Conservation (phyloP, 1,139 yeast species). For the Yamadazyma oceani region DNA sequence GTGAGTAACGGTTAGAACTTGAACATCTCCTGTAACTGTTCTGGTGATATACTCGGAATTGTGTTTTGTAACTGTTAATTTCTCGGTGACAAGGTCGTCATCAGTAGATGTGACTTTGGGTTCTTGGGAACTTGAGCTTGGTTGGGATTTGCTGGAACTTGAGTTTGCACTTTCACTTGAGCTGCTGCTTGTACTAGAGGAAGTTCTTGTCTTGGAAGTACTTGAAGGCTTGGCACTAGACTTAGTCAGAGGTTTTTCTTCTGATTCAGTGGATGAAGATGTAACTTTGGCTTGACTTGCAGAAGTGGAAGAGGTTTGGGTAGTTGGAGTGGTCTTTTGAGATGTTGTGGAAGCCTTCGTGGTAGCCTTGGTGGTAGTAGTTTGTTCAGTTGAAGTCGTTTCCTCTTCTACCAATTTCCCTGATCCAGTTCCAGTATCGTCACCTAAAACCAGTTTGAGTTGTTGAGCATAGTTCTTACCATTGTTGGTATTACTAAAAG, state of each 20-base stretch:
- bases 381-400: not conserved
- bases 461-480: constrained; percentile 44
- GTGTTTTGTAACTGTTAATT: not conserved
- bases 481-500: constrained; percentile 51
- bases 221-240: not conserved
- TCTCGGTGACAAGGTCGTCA: not conserved
- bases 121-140: not conserved
- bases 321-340: not conserved
- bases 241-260: too few relatives aligned
- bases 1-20: constrained; percentile 7
- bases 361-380: constrained; percentile 4
- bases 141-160: not conserved
- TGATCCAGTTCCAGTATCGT: not conserved
- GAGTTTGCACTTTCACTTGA: not conserved
- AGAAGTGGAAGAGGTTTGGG: too few relatives aligned
- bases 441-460: constrained; percentile 21
- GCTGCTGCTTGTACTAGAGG: not conserved
- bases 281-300: too few relatives aligned
- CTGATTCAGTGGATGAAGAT: too few relatives aligned
- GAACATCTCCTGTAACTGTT: not conserved
- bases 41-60: not conserved
- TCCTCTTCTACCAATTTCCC: not conserved
- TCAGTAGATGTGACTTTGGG: not conserved
- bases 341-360: not conserved
- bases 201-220: too few relatives aligned